These are phyloP conservation scores for Backusella mclennaniae DNA, from an alignment of 192 early-diverging fungal species.

Conservation along the genomic window DNA sequence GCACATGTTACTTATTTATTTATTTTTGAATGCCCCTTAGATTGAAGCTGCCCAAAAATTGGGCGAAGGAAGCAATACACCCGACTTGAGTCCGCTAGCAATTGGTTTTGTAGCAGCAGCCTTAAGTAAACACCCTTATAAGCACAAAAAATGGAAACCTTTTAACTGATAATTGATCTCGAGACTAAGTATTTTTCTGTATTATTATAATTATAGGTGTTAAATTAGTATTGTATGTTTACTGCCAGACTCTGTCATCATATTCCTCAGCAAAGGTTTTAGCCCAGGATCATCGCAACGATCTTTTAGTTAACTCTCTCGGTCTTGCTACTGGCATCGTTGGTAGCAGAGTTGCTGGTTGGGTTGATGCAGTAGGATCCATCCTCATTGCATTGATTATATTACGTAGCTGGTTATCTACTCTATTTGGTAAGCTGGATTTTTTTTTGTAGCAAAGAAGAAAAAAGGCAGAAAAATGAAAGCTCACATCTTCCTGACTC, in stretches of 20 bases:
- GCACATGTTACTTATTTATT: background rate
- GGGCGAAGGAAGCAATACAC: constrained; percentile 35
- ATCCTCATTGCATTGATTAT: constrained; percentile 70
- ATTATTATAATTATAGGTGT: constrained; percentile 33
- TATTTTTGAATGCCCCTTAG: constrained; percentile 20
- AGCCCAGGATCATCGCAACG: constrained; percentile 74
- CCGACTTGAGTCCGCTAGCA: constrained; percentile 48
- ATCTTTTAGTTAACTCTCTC: constrained; percentile 69
- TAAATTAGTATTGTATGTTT: constrained; percentile 65
- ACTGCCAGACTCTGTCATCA: constrained; percentile 62
- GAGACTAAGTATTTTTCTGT: background rate
- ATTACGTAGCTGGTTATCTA: constrained; percentile 62
- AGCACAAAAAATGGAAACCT: background rate
- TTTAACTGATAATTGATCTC: background rate
- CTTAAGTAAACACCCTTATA: constrained; percentile 36
- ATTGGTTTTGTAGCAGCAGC: constrained; percentile 55
- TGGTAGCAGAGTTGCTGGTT: constrained; percentile 55
- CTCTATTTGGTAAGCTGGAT: constrained; percentile 50
- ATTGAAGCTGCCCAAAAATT: constrained; percentile 66
- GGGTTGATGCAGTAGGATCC: constrained; percentile 74
- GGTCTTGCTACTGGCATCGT: constrained; percentile 66
- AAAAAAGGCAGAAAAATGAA: background rate
- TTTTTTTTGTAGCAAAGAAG: background rate
- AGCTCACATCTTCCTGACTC: background rate
- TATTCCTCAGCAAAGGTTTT: constrained; percentile 62